phyloP scores from a whole-genome alignment of 2,329 filamentous ascomycete genomes.

The Diaporthe nobilis region DNA sequence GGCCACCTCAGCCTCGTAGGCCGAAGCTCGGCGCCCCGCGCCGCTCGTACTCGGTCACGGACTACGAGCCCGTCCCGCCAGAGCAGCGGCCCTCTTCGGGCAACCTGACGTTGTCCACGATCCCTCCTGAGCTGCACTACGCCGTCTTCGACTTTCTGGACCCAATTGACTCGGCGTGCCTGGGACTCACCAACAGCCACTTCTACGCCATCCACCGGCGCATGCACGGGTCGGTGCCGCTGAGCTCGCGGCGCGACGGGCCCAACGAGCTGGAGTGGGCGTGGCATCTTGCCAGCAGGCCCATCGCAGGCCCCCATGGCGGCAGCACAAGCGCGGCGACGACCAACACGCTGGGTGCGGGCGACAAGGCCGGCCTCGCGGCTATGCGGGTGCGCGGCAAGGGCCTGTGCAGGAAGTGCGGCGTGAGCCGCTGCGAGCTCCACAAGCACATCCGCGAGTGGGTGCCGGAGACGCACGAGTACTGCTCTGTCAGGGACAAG shows the following conservation, averaged over 20 bases:
- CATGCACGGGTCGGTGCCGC: conserved; percentile 69
- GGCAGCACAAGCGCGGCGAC: conserved; percentile 29
- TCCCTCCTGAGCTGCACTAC: conserved; percentile 73
- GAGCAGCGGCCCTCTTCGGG: conserved; percentile 60
- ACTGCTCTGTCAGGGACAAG: conserved; percentile 72
- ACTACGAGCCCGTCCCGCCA: conserved; percentile 68
- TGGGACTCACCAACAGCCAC: conserved; percentile 70
- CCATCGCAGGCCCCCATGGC: conserved; percentile 44
- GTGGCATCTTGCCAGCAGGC: conserved; percentile 68
- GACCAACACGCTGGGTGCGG: conserved; percentile 33
- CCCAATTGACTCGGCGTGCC: conserved; percentile 74
- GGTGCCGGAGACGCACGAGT: conserved; percentile 70
- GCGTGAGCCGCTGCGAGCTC: conserved; percentile 72
- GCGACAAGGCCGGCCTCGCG: conserved; percentile 53
- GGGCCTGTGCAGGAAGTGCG: conserved; percentile 74
- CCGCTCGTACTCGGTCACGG: conserved; percentile 73
- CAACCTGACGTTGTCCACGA: conserved; percentile 62
- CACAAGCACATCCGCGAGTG: conserved; percentile 73
- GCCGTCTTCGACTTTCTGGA: conserved; percentile 74
- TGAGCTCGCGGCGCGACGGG: conserved; percentile 69
- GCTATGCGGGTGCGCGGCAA: conserved; percentile 69
- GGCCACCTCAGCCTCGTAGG: conserved; percentile 44
- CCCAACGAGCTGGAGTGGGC: conserved; percentile 76
- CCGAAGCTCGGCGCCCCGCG: conserved; percentile 62
- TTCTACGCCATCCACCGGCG: conserved; percentile 72